Evolutionary conservation across 1,284 basidiomycete genomes (phyloP).

Genomic region (Sanguinoderma infundibulare): DNA sequence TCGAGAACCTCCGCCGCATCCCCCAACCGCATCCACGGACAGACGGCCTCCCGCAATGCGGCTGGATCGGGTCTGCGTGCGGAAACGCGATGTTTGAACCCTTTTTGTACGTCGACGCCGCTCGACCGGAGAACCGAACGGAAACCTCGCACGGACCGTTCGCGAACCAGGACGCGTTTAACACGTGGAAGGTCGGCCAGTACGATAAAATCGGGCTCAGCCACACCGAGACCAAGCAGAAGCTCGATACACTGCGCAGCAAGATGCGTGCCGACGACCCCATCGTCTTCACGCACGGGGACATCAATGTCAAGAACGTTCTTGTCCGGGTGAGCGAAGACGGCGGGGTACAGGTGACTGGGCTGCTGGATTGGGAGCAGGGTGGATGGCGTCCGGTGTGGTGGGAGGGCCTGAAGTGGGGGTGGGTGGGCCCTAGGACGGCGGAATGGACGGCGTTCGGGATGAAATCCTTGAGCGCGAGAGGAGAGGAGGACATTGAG

Average conservation of each 20-base stretch:
- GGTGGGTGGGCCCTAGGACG: not conserved
- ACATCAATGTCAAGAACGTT: slow-evolving; percentile 16
- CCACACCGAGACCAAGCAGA: not conserved
- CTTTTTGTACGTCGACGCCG: too few species aligned
- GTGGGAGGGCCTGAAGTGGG: slow-evolving; percentile 19
- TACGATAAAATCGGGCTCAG: not conserved
- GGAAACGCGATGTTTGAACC: not conserved
- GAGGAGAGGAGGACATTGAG: too few species aligned
- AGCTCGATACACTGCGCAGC: not conserved
- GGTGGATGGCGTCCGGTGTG: slow-evolving; percentile 26
- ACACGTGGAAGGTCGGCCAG: not conserved
- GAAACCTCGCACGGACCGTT: not conserved
- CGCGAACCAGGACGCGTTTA: slow-evolving; percentile 1
- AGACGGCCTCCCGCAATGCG: not conserved
- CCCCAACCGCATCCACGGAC: not conserved
- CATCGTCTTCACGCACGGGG: slow-evolving; percentile 11
- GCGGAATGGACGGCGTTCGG: too few species aligned
- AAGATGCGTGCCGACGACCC: not conserved
- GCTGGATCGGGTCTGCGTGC: not conserved
- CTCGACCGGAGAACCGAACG: not conserved
- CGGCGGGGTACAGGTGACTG: slow-evolving; percentile 15
- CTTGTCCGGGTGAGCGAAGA: slow-evolving; percentile 8
- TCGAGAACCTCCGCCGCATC: not conserved
- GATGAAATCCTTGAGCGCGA: too few species aligned
- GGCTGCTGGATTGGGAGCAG: slow-evolving; percentile 25